Evolutionary conservation across 768 basidiomycete species (phyloP).

Genomic region (Serendipita vermifera): DNA sequence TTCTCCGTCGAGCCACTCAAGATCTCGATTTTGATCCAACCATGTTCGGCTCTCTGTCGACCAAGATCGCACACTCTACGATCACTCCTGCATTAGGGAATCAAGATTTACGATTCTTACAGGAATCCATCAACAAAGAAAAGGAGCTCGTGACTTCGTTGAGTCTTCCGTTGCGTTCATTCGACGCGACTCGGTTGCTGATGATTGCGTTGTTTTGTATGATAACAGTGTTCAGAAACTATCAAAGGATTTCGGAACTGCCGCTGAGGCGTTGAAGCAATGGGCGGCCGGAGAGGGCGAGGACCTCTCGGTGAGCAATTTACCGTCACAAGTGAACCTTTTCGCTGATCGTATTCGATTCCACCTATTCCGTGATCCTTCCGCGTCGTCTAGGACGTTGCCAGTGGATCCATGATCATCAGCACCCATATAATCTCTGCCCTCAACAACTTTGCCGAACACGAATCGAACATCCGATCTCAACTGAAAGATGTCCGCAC

Average conservation of each 20-base stretch:
- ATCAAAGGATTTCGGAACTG: constrained; percentile 49
- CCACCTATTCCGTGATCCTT: neutral
- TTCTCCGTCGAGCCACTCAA: neutral
- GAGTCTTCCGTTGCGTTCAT: neutral
- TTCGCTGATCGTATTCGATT: neutral
- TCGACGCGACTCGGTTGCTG: too few relatives aligned
- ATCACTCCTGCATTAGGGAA: constrained; percentile 65
- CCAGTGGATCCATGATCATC: constrained; percentile 55
- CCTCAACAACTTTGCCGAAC: constrained; percentile 52
- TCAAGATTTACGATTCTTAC: constrained; percentile 65
- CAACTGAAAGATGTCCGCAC: constrained; percentile 75
- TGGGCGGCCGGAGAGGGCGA: constrained; percentile 78
- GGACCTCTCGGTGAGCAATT: constrained; percentile 51
- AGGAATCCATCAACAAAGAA: constrained; percentile 82
- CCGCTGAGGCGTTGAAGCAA: constrained; percentile 53
- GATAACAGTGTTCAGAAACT: constrained; percentile 46
- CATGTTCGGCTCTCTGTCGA: constrained; percentile 51
- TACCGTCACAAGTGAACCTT: constrained; percentile 1
- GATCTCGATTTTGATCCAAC: neutral
- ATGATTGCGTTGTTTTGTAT: constrained; percentile 2
- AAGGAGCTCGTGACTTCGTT: constrained; percentile 69
- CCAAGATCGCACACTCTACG: constrained; percentile 81
- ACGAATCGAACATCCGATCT: constrained; percentile 52
- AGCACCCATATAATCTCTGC: constrained; percentile 55
- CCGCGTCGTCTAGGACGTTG: constrained; percentile 48